phyloP scores from a whole-genome alignment of 2,329 filamentous ascomycete species.

The Fusarium poae region DNA sequence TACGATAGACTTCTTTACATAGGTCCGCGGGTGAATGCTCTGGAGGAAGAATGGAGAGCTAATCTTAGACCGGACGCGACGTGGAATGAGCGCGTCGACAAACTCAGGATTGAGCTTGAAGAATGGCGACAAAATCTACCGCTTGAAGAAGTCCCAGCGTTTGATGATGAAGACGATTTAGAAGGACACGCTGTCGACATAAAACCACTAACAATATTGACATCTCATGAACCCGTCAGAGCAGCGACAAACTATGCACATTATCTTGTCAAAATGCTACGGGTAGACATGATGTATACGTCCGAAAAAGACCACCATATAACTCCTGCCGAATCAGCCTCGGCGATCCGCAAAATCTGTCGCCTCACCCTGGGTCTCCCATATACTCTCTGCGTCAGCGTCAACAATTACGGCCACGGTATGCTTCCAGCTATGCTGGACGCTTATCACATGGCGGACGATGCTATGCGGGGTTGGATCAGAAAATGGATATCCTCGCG shows the following conservation, averaged over 20 bases:
- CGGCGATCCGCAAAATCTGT: conserved; percentile 20
- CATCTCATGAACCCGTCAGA: conserved; percentile 23
- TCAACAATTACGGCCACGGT: conserved; percentile 36
- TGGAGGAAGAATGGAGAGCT: conserved; percentile 37
- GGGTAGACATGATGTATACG: conserved; percentile 34
- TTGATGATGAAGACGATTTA: not conserved
- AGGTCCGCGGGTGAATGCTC: conserved; percentile 20
- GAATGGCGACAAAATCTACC: conserved; percentile 21
- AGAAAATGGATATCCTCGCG: conserved; percentile 21
- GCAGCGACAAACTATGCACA: conserved; percentile 36
- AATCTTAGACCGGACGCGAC: conserved; percentile 8
- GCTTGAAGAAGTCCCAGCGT: conserved; percentile 9
- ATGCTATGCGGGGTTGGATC: conserved; percentile 23
- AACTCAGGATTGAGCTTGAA: conserved; percentile 19
- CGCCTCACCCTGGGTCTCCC: conserved; percentile 29
- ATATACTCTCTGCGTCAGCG: conserved; percentile 13
- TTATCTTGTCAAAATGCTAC: conserved; percentile 25
- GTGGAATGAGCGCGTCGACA: conserved; percentile 21
- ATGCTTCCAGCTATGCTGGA: conserved; percentile 39
- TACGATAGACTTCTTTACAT: conserved; percentile 35
- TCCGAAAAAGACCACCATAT: conserved; percentile 2
- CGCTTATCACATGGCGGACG: conserved; percentile 30
- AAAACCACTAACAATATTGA: conserved; percentile 1
- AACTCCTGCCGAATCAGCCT: not conserved
- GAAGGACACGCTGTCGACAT: not conserved